phyloP scores from a whole-genome alignment of 176 grass and related monocot species.

The Aegilops longissima region DNA sequence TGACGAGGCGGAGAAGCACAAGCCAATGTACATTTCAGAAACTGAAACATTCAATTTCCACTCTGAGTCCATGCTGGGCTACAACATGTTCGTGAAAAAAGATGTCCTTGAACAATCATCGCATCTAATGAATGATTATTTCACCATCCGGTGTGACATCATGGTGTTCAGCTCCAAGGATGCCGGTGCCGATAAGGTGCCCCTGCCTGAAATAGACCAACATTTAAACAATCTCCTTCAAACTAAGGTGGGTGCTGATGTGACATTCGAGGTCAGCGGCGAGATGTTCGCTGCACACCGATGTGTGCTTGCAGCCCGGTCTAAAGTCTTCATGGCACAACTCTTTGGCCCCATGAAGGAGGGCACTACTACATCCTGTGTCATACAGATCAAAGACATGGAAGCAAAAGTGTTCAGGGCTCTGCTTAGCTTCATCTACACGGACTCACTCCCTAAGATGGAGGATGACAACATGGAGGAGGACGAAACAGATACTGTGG shows the following conservation, averaged over 20 bases:
- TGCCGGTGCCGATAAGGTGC: neutral
- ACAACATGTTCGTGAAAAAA: neutral
- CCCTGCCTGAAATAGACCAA: neutral
- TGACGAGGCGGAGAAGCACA: neutral
- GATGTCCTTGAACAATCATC: neutral
- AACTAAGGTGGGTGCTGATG: neutral
- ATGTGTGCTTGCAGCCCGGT: neutral
- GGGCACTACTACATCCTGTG: neutral
- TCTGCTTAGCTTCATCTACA: neutral
- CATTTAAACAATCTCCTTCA: neutral
- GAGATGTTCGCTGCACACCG: neutral
- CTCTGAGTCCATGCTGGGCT: neutral
- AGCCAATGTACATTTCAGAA: neutral
- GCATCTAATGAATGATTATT: neutral
- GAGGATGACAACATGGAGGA: neutral
- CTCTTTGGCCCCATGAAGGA: neutral
- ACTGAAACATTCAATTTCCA: neutral
- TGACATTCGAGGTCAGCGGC: neutral
- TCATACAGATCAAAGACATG: neutral
- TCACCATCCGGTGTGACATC: neutral
- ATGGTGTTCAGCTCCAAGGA: neutral
- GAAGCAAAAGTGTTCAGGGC: neutral
- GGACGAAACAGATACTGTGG: neutral
- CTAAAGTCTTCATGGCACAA: neutral
- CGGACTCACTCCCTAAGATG: neutral